Conservation (phyloP, 2,329 filamentous ascomycete species). For the Lasiodiplodia theobromae region DNA sequence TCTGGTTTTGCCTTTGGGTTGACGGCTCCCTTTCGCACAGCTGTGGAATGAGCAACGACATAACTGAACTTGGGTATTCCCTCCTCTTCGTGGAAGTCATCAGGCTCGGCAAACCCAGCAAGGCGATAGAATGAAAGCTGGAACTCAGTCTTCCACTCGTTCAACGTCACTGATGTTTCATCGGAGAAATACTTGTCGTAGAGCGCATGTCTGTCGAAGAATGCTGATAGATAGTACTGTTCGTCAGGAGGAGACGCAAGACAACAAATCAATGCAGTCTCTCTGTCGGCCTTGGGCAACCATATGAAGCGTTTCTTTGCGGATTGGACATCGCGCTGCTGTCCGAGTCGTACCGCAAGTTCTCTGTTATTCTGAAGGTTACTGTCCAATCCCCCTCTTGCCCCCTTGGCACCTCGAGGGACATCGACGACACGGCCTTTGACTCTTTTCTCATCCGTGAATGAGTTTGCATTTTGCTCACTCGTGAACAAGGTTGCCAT, state of each 20-base stretch:
- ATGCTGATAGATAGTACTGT: slow-evolving; percentile 31
- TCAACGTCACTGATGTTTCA: slow-evolving; percentile 35
- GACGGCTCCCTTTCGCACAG: no score
- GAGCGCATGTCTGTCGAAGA: slow-evolving; percentile 36
- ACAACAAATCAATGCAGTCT: slow-evolving; percentile 30
- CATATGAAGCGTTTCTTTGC: background rate
- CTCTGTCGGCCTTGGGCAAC: background rate
- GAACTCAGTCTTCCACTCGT: slow-evolving; percentile 42
- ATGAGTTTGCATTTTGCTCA: background rate
- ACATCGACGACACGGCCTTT: background rate
- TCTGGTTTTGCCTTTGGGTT: no score
- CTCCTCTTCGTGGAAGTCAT: background rate
- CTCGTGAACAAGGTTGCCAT: background rate
- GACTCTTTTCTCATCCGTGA: background rate
- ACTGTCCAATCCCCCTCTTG: no score
- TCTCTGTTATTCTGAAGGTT: no score
- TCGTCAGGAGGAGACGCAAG: slow-evolving; percentile 22
- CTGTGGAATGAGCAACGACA: no score
- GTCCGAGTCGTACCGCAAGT: no score
- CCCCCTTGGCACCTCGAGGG: no score
- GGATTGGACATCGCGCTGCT: no score
- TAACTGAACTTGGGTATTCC: no score
- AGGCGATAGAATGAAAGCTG: slow-evolving; percentile 34
- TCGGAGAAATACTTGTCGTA: slow-evolving; percentile 37
- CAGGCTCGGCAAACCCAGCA: background rate